Base-by-base conservation (phyloP, 73 alveolate species). In the Diophrys appendiculata region DNA sequence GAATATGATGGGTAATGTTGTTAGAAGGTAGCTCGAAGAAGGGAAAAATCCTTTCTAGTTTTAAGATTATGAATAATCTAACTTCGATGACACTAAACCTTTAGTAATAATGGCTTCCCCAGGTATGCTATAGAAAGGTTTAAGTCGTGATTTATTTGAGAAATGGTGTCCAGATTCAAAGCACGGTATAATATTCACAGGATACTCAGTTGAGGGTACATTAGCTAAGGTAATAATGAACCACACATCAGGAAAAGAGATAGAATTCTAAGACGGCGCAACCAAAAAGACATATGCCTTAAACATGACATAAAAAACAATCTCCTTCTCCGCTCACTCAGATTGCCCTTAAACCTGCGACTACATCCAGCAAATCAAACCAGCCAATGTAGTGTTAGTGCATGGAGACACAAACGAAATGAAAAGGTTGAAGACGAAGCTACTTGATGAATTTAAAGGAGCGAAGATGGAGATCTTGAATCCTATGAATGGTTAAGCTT, bases 321-420 rank as follows among this genome's bases (percentile, higher is more conserved):
- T 97, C 2, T 84, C 97, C 35, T 97, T 97, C 83, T 91, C 99
- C 23, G 99, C 99, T 3, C 99, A 97, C 92, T 93, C 98, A 27
- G 99, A 97, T 88, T 95, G 83, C 84, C 82, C 72, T 24, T 97
- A 97, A 72, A 96, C 99, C 23, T 83, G 97, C n/a, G 97, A 95
- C 77, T 97, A 95, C 76, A 95, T 97, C 5, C 77, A 92, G 76
- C 80, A 89, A 35, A 83, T 96, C 33, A 90, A 95, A 71, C 99
- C 99, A 0, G 86, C 92, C 68, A 95, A 96, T 89, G 98, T 96
- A 0, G 97, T 97, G 33, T 88, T 97, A 22, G 99, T 97, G 28
- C 99, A 97, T 90, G 99, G 99, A 13, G 98, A 95, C 68, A 86
- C 91, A 1, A 97, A 95, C 83, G 99, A 97, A 81, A 95, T 95